Evolutionary conservation across 768 basidiomycete species (phyloP).

Genomic region (Leucosporidium scottii): DNA sequence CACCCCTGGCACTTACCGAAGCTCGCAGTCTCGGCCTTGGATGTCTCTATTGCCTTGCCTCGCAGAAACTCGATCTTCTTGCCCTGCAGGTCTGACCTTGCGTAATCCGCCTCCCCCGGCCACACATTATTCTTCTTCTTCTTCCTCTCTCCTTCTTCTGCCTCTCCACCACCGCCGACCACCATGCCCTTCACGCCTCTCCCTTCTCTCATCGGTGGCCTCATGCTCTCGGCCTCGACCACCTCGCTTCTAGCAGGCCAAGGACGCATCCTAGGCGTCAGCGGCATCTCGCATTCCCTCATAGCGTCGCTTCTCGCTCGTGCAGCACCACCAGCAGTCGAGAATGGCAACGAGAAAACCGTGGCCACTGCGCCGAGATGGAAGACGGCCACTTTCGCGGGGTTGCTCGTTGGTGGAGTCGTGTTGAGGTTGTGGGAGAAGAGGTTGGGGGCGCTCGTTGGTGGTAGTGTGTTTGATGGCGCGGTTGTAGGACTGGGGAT

Average conservation of each 20-base stretch:
- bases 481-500: slow-evolving; percentile 27
- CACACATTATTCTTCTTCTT: no score
- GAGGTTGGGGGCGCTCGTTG: background rate
- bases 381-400: slow-evolving; percentile 2
- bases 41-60: no score
- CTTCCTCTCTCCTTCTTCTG: no score
- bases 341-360: no score
- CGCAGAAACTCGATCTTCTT: no score
- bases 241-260: slow-evolving; percentile 38
- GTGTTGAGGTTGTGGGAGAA: background rate
- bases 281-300: slow-evolving; percentile 39
- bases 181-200: slow-evolving; percentile 13
- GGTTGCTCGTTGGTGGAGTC: slow-evolving; percentile 5
- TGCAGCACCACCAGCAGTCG: background rate
- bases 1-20: no score
- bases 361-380: background rate
- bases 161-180: no score
- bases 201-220: slow-evolving; percentile 38
- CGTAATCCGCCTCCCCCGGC: no score
- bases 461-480: slow-evolving; percentile 22
- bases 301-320: slow-evolving; percentile 6
- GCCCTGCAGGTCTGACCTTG: no score
- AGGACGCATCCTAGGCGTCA: slow-evolving; percentile 42
- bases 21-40: no score
- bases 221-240: slow-evolving; percentile 40